A percentile compares a stretch with the other conserved stretches of the same genome.
These are phyloP conservation scores for Smithsoniella earleae DNA, from an alignment of 163 green algal genomes.

Conservation along the genomic window DNA sequence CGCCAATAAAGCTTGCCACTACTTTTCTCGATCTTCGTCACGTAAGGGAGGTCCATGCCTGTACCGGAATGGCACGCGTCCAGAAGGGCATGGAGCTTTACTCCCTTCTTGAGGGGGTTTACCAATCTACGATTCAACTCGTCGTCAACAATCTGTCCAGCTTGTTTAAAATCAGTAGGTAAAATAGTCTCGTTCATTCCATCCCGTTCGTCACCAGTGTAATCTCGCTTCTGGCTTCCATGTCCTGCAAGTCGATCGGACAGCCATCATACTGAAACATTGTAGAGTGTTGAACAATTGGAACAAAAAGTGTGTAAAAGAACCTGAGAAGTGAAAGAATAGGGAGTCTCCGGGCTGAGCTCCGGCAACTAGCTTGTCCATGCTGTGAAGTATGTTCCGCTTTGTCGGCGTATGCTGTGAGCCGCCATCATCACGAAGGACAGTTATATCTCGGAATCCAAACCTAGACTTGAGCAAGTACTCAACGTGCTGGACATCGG, in stretches of 20 bases:
- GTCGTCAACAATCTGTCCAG: conserved; percentile 75
- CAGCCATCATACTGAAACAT: not conserved
- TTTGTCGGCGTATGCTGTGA: conserved; percentile 42
- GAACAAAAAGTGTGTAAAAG: not conserved
- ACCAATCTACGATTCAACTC: conserved; percentile 73
- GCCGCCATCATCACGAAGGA: conserved; percentile 59
- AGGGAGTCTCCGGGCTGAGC: conserved; percentile 61
- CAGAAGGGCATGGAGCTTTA: conserved; percentile 73
- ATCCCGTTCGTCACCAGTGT: conserved; percentile 55
- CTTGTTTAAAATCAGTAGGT: conserved; percentile 64
- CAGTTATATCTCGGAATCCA: conserved; percentile 50
- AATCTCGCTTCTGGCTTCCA: conserved; percentile 48
- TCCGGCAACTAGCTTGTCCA: conserved; percentile 44
- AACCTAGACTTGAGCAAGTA: conserved; percentile 58
- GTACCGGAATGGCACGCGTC: conserved; percentile 84
- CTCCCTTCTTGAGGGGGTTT: conserved; percentile 56
- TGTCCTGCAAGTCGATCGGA: conserved; percentile 39
- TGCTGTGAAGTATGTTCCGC: conserved; percentile 58
- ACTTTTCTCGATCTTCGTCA: conserved; percentile 35
- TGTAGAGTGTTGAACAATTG: not conserved
- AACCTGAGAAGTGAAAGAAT: conserved; percentile 66
- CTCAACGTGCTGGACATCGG: conserved; percentile 61
- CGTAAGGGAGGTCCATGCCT: conserved; percentile 62
- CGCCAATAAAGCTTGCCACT: conserved; percentile 34
- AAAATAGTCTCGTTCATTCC: conserved; percentile 79